Evolutionary conservation across 1,284 basidiomycete genomes (phyloP).

Genomic region (Puccinia horiana): DNA sequence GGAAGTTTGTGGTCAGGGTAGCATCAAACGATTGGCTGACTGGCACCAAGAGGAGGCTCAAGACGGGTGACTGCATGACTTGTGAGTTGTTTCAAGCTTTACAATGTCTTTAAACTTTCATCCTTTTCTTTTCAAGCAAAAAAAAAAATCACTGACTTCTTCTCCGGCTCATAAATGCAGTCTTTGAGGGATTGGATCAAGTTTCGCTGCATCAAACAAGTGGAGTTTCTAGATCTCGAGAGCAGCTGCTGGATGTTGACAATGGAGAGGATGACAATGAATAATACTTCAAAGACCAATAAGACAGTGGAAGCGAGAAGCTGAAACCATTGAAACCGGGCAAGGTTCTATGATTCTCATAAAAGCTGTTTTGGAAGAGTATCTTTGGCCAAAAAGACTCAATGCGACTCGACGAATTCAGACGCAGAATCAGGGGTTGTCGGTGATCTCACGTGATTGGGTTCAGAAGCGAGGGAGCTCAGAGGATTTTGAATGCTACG

Average conservation of each 20-base stretch:
- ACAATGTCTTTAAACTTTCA: background rate
- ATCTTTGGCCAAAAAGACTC: conserved; percentile 26
- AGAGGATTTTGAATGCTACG: no score
- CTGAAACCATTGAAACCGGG: conserved; percentile 17
- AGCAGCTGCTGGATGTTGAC: conserved; percentile 37
- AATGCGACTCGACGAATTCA: conserved; percentile 56
- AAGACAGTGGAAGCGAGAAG: background rate
- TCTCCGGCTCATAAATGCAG: background rate
- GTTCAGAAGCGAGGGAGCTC: no score
- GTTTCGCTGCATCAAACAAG: conserved; percentile 32
- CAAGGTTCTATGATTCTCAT: conserved; percentile 41
- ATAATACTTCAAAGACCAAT: conserved; percentile 12
- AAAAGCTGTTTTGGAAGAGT: conserved; percentile 41
- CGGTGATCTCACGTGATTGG: background rate
- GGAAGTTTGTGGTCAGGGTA: conserved; percentile 27
- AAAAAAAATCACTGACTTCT: background rate
- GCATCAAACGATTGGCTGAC: conserved; percentile 30
- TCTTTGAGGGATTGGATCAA: conserved; percentile 42
- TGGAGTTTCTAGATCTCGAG: background rate
- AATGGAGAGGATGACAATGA: conserved; percentile 19
- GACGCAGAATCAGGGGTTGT: conserved; percentile 47
- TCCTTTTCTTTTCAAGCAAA: no score
- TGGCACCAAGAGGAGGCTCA: conserved; percentile 44
- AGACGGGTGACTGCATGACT: conserved; percentile 40
- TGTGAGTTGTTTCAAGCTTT: background rate